These are phyloP conservation scores for Murraya paniculata DNA, from an alignment of 345 rosid species.

Conservation along the genomic window DNA sequence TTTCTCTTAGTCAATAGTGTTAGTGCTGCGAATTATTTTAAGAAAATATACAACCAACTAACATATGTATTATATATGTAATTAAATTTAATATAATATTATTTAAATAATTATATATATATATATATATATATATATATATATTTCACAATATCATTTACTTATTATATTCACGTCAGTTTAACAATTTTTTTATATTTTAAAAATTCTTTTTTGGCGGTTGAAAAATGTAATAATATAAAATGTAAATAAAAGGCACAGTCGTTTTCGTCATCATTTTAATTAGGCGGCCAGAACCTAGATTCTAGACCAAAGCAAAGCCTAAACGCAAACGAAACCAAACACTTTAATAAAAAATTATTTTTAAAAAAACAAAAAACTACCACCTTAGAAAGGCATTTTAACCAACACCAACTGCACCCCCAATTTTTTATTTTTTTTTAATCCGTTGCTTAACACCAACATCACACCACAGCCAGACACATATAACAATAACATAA, in stretches of 20 bases:
- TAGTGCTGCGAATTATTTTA: too few relatives aligned
- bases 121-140: too few relatives aligned
- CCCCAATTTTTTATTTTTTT: too few relatives aligned
- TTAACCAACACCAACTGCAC: background rate
- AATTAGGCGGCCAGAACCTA: background rate
- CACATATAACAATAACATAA: background rate
- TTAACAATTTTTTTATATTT: too few relatives aligned
- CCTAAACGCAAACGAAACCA: background rate
- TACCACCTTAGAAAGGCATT: background rate
- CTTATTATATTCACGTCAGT: too few relatives aligned
- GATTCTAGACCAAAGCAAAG: background rate
- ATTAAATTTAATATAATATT: too few relatives aligned
- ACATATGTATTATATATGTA: too few relatives aligned
- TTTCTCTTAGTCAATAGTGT: too few relatives aligned
- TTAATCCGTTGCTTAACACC: constrained; percentile 64
- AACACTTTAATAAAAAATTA: background rate
- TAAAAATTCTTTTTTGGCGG: too few relatives aligned
- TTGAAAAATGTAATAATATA: too few relatives aligned
- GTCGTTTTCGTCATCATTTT: background rate
- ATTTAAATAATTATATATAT: too few relatives aligned
- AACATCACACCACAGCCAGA: constrained; percentile 1
- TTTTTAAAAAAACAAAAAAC: background rate
- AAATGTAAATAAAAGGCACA: background rate
- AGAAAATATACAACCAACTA: accelerated
- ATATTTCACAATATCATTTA: too few relatives aligned